These are phyloP conservation scores for Saccharomycopsis babjevae DNA, from an alignment of 805 yeast species.

Conservation along the genomic window DNA sequence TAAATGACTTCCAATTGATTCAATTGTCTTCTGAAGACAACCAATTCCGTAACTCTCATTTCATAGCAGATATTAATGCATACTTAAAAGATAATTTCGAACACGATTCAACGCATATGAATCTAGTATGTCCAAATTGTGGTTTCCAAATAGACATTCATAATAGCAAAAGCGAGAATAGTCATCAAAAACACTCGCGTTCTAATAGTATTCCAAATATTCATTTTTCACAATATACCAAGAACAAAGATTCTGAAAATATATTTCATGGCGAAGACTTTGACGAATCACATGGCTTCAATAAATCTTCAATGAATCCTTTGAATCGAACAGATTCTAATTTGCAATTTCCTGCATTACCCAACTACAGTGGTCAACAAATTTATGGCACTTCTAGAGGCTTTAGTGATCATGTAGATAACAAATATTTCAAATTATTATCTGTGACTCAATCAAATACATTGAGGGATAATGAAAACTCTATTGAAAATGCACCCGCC, in stretches of 20 bases:
- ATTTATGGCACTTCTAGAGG: background rate
- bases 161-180: background rate
- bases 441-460: conserved; percentile 3
- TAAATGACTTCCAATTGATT: conserved; percentile 15
- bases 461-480: background rate
- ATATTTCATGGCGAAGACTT: background rate
- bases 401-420: conserved; percentile 6
- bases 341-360: background rate
- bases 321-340: background rate
- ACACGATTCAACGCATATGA: background rate
- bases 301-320: background rate
- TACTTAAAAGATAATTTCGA: background rate
- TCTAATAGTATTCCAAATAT: background rate
- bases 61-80: background rate
- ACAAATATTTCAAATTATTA: conserved; percentile 15
- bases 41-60: background rate
- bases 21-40: background rate
- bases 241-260: background rate
- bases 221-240: background rate
- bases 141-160: background rate
- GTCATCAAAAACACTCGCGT: background rate
- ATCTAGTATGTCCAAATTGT: background rate
- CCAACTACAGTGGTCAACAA: background rate
- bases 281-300: background rate
- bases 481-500: background rate